These are phyloP conservation scores for Psilocybe azurescens DNA, from an alignment of 768 basidiomycete genomes.

Conservation along the genomic window DNA sequence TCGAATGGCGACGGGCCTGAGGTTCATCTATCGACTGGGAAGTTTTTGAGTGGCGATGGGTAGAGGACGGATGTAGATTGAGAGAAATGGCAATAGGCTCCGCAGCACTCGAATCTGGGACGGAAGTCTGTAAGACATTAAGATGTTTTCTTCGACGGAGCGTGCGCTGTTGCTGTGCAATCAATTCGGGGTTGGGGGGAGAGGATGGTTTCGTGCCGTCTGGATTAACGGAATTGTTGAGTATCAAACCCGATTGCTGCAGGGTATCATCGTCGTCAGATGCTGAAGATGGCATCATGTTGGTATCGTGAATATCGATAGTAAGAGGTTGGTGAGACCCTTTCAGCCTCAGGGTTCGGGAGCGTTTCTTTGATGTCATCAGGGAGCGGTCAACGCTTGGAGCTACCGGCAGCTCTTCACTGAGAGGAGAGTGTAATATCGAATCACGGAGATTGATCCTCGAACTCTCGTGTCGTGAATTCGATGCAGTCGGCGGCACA, in stretches of 20 bases:
- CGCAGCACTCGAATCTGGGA: conserved; percentile 21
- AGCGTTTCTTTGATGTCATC: conserved; percentile 20
- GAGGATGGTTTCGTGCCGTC: neutral
- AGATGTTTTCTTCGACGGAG: conserved; percentile 46
- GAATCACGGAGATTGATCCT: conserved; percentile 12
- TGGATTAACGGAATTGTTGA: neutral
- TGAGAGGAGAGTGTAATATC: conserved; percentile 11
- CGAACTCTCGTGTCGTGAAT: neutral
- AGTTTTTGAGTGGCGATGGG: conserved; percentile 13
- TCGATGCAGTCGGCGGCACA: neutral
- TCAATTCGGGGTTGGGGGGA: neutral
- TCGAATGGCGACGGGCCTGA: neutral
- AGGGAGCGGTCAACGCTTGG: conserved; percentile 27
- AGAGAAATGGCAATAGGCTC: conserved; percentile 31
- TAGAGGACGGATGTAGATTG: conserved; percentile 16
- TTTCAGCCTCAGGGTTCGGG: conserved; percentile 12
- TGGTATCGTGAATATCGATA: conserved; percentile 10
- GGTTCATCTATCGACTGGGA: no score
- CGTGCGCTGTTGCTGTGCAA: conserved; percentile 28
- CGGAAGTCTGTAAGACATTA: conserved; percentile 28
- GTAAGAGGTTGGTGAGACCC: conserved; percentile 5
- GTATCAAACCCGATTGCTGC: no score
- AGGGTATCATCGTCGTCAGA: neutral
- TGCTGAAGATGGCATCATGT: conserved; percentile 5
- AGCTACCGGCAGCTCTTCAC: conserved; percentile 14